Evolutionary conservation across 179 eudicot species (phyloP).

Genomic region (Vitellaria paradoxa): DNA sequence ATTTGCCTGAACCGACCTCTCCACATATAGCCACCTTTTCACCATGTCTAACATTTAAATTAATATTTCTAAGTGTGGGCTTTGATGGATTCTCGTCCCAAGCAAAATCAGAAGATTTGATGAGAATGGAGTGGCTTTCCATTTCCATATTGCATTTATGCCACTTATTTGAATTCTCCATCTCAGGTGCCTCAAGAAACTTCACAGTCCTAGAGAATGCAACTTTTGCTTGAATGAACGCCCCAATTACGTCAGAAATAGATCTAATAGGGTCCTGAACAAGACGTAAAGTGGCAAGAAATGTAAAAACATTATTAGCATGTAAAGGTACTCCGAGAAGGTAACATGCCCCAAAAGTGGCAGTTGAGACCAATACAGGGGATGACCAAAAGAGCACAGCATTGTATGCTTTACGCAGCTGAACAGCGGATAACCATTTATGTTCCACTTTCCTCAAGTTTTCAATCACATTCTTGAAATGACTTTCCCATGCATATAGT

Average conservation of each 20-base stretch:
- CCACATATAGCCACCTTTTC: constrained; percentile 75
- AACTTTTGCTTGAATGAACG: constrained; percentile 66
- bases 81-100: constrained; percentile 56
- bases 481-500: constrained; percentile 73
- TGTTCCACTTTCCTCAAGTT: constrained; percentile 40
- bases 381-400: constrained; percentile 58
- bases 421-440: constrained; percentile 50
- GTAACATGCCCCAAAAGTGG: constrained; percentile 71
- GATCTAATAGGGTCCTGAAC: constrained; percentile 70
- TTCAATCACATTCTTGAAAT: constrained; percentile 48
- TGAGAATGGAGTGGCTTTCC: constrained; percentile 22
- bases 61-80: constrained; percentile 51
- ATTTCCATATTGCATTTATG: constrained; percentile 16
- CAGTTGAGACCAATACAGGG: constrained; percentile 63
- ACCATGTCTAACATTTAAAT: constrained; percentile 48
- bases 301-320: constrained; percentile 76
- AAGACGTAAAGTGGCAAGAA: constrained; percentile 64
- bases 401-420: constrained; percentile 44
- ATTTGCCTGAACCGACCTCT: constrained; percentile 82
- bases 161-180: constrained; percentile 37
- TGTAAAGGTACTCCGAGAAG: constrained; percentile 45
- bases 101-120: constrained; percentile 53
- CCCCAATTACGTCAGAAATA: constrained; percentile 66
- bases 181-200: constrained; percentile 67
- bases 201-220: constrained; percentile 54